phyloP scores from a whole-genome alignment of 2,329 filamentous ascomycete species.

The Claviceps pusilla region DNA sequence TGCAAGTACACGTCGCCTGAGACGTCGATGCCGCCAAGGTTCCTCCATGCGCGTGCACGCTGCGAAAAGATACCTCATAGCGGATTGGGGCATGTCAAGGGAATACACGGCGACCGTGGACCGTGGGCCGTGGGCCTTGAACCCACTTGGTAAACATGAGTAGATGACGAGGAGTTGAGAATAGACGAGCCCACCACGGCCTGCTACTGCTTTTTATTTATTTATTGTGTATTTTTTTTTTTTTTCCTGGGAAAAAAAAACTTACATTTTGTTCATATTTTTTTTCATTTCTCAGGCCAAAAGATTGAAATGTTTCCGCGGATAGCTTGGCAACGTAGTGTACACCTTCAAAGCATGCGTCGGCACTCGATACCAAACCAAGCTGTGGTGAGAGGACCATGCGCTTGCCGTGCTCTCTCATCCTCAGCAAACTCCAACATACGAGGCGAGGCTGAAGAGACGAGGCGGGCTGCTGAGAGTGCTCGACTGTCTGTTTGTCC shows the following conservation, averaged over 20 bases:
- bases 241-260: not conserved
- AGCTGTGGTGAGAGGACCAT: not conserved
- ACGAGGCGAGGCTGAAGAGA: not conserved
- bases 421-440: not conserved
- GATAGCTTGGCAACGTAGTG: too few relatives aligned
- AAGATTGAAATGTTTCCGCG: too few relatives aligned
- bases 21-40: constrained; percentile 6
- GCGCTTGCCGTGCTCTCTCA: not conserved
- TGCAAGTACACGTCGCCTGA: constrained; percentile 1
- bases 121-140: constrained; percentile 2
- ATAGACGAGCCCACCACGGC: not conserved
- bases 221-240: not conserved
- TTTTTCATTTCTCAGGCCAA: too few relatives aligned
- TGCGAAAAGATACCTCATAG: constrained; percentile 6
- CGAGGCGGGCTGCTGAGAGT: not conserved
- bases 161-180: not conserved
- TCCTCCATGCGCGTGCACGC: not conserved
- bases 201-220: not conserved
- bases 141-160: not conserved
- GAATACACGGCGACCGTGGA: constrained; percentile 4
- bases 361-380: not conserved
- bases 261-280: too few relatives aligned
- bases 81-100: constrained; percentile 1
- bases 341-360: not conserved
- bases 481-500: not conserved